Conservation (phyloP, 192 early-diverging fungal genomes). For the Coemansia erecta region DNA sequence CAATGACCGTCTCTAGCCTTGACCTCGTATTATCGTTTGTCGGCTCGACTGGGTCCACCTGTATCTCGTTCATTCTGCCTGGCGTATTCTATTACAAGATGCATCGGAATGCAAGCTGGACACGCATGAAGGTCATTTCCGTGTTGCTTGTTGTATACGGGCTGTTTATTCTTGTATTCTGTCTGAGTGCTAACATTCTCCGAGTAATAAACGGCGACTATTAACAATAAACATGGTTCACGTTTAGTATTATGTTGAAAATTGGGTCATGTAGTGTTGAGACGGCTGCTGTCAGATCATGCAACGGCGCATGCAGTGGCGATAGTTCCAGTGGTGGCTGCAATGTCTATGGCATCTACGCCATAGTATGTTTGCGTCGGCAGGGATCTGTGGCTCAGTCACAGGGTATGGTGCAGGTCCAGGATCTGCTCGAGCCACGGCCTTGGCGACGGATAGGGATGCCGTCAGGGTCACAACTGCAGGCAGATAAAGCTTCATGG, state of each 20-base stretch:
- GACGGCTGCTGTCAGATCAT: not conserved
- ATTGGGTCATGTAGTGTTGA: too few species aligned
- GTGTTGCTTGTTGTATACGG: conserved; percentile 68
- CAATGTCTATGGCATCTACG: not conserved
- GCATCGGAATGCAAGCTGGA: conserved; percentile 63
- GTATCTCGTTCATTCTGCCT: conserved; percentile 95
- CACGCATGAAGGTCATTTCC: conserved; percentile 62
- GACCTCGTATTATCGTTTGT: conserved; percentile 87
- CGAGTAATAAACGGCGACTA: conserved; percentile 33
- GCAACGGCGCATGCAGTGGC: conserved; percentile 12
- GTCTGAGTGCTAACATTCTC: conserved; percentile 66
- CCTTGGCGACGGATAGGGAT: not conserved
- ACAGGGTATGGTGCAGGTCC: not conserved
- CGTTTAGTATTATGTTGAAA: too few species aligned
- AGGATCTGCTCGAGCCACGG: not conserved
- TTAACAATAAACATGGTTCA: conserved; percentile 1
- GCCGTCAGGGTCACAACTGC: too few species aligned
- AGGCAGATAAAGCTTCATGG: too few species aligned
- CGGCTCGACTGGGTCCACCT: conserved; percentile 94
- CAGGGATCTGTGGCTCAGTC: too few species aligned
- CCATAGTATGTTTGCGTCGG: too few species aligned
- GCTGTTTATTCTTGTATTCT: conserved; percentile 74
- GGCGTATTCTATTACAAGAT: conserved; percentile 91
- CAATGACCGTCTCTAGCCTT: conserved; percentile 75
- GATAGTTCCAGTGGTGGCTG: conserved; percentile 8